Evolutionary conservation across 2,329 filamentous ascomycete genomes (phyloP), one percentile per base, ranked within the genome.

Genomic region (Furcasterigmium sp.): DNA sequence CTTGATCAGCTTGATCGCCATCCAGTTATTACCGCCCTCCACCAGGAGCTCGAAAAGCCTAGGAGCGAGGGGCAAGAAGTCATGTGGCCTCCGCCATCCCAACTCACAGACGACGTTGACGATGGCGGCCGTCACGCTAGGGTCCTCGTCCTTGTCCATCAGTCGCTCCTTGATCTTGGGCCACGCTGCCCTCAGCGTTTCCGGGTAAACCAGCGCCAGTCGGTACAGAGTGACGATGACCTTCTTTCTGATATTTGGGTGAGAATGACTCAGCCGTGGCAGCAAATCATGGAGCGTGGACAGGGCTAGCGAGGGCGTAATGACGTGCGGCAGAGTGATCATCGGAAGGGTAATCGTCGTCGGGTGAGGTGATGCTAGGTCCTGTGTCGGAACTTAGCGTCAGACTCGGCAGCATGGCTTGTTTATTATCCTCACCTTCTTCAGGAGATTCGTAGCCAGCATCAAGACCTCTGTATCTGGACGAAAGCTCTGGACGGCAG

Each of bases 1-100:
- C 67, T 98, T 98, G 62, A 98, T 97, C 49, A 98, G 80, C 63
- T 98, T 98, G 61, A 98, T 98, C 46, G 91, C 91, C 91, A 98
- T 97, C 93, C 93, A 98, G 64, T 98, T 98, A 65, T 98, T 97
- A 29, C 86, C 86, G 44, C 90, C 85, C 47, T 94, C 86, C 11
- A 96, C 91, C 20, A 98, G 71, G 15, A 98, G 75, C 59, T 96
- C 91, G 56, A 97, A 98, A 20, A 98, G 67, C 46, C 93, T 78
- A 8, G 93, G 93, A 1, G 93, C 93, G 23, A 98, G 73, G 13
- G 93, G 88, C 23, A 98, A 72, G 55, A 97, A 97, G 63, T 98
- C 93, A 53, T 91, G 85, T 4, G 93, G 93, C 53, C 93, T 78
- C 53, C 93, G 80, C 88, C 91, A 96, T 6, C 91, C 91, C 30